Conservation (phyloP, 1,139 yeast genomes). For the Suhomyces chickasaworum region DNA sequence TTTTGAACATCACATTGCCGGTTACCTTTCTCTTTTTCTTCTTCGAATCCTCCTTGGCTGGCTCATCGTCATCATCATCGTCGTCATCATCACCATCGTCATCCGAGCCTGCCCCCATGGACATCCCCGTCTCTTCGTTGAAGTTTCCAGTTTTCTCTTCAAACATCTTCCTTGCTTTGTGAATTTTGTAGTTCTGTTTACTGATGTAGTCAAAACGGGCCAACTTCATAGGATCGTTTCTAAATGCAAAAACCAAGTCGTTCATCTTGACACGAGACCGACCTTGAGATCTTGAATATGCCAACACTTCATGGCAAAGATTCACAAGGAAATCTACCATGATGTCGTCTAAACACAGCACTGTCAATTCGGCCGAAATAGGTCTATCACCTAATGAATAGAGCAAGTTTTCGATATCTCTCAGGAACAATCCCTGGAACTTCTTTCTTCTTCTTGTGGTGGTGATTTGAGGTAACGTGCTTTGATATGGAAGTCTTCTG, state of each 20-base stretch:
- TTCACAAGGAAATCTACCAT: conserved; percentile 75
- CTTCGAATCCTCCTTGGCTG: conserved; percentile 12
- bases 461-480: conserved; percentile 13
- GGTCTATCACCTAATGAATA: conserved; percentile 88
- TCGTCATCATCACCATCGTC: conserved; percentile 19
- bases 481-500: conserved; percentile 10
- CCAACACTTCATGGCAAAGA: conserved; percentile 44
- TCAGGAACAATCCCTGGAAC: conserved; percentile 52
- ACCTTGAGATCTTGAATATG: conserved; percentile 41
- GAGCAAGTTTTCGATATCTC: conserved; percentile 70
- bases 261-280: conserved; percentile 80
- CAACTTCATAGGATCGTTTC: conserved; percentile 80
- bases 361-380: conserved; percentile 74
- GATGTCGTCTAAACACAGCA: conserved; percentile 81
- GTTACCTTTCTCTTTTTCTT: conserved; percentile 19
- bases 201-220: conserved; percentile 84
- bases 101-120: conserved; percentile 9
- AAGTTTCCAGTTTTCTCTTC: conserved; percentile 49
- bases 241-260: conserved; percentile 81
- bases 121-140: conserved; percentile 14
- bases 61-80: conserved; percentile 17
- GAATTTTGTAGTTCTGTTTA: conserved; percentile 71
- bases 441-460: conserved; percentile 28
- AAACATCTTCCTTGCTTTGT: conserved; percentile 79
- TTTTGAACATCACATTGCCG: conserved; percentile 16